Evolutionary conservation across 2,329 filamentous ascomycete species (phyloP).

Genomic region (Ceratocystiopsis sp.): DNA sequence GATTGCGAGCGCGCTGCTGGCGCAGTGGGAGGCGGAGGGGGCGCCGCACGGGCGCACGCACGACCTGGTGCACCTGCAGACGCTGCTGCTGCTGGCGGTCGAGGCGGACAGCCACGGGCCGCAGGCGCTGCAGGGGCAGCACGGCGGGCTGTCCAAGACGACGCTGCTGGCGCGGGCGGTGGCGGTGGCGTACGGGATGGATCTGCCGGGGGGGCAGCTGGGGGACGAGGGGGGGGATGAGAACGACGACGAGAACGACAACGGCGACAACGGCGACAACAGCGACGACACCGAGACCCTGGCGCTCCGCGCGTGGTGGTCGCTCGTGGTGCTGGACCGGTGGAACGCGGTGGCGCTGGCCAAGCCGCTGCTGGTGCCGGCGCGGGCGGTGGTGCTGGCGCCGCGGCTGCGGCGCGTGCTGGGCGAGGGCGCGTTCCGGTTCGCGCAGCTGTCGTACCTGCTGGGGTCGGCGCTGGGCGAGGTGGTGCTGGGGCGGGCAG

Average conservation of each 20-base stretch:
- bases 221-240: constrained; percentile 11
- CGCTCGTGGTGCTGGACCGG: constrained; percentile 51
- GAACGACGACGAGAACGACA: constrained; percentile 21
- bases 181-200: constrained; percentile 47
- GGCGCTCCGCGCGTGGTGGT: constrained; percentile 52
- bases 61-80: constrained; percentile 46
- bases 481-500: background rate
- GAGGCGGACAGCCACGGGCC: constrained; percentile 42
- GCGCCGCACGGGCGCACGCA: constrained; percentile 20
- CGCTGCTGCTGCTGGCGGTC: constrained; percentile 47
- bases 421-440: constrained; percentile 45
- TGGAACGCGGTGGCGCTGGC: constrained; percentile 56
- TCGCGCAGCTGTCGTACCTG: constrained; percentile 39
- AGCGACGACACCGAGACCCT: too few relatives aligned
- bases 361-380: constrained; percentile 43
- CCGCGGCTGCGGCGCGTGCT: constrained; percentile 42
- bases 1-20: constrained; percentile 28
- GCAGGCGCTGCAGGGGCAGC: constrained; percentile 21
- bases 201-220: constrained; percentile 32
- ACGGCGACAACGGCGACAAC: constrained; percentile 45
- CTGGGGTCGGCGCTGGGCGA: constrained; percentile 21
- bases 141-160: constrained; percentile 30
- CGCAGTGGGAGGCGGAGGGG: constrained; percentile 32
- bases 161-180: constrained; percentile 48
- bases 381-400: constrained; percentile 41